Base-by-base conservation (phyloP, 768 basidiomycete species). In the Pisolithus microcarpus region DNA sequence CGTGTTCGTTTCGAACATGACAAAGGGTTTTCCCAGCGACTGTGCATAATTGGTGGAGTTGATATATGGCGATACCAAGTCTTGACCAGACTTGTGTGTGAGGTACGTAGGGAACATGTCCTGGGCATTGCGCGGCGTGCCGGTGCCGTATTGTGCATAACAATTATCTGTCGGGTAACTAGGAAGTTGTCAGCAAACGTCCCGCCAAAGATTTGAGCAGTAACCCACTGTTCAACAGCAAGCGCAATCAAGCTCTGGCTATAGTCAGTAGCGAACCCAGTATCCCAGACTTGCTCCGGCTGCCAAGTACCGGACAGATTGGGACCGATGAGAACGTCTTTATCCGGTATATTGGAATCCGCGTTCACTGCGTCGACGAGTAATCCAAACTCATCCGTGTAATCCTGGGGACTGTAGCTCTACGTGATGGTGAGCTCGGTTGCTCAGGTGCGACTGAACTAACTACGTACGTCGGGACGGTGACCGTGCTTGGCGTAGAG, bases 81-180 rank as follows among this genome's bases (percentile, higher is more conserved):
- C 19, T 72, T 50, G 51, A 3, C 77, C 77, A 7, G 77, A 66
- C 3, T 73, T 68, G 61, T 91, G 89, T 28, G 70, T 78, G 36
- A 90, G 73, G 42, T 44, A 61, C 30, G 58, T 53, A 1, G 74
- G 63, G 60, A 88, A 79, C 16, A 71, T 61, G 13, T 62, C 59
- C 56, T 80, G 81, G 7, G 75, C 76, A 52, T 72, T 65, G 31
- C 65, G 58, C 28, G 62, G 58, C 0, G 55, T 52, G 2, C 78
- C 79, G 18, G 69, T 67, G 5, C 70, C 70, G 48, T 69, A 82
- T 50, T 69, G 62, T 5, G 76, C 77, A 21, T 68, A 75, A 54
- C 85, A 87, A 55, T 86, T 87, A 65, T 85, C 76, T 7, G 67
- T 70, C 8, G 79, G 79, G 52, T 84, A 82, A 51, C 82, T 82